Evolutionary conservation across 768 basidiomycete species (phyloP).

Genomic region (Clavulina sp.): DNA sequence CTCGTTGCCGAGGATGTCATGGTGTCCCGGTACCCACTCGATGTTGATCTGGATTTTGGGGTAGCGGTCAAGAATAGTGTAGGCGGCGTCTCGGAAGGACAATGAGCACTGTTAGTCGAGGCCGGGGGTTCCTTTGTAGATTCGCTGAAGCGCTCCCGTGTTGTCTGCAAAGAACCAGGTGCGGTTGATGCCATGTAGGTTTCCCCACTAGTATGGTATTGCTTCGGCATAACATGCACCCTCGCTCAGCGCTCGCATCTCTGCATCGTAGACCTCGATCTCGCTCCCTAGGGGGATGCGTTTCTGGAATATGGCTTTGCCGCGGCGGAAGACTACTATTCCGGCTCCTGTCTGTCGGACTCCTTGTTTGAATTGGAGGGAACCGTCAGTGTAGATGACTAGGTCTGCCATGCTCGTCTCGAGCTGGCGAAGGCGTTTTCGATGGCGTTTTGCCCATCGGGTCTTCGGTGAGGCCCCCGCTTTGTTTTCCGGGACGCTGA

Average conservation of each 20-base stretch:
- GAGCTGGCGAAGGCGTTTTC: not conserved
- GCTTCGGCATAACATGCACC: too few relatives aligned
- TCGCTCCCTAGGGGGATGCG: not conserved
- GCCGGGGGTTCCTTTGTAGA: not conserved
- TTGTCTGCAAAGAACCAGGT: not conserved
- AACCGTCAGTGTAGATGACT: not conserved
- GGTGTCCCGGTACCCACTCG: slow-evolving; percentile 3
- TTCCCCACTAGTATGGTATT: too few relatives aligned
- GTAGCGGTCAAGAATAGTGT: not conserved
- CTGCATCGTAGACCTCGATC: not conserved
- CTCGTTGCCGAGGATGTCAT: slow-evolving; percentile 5
- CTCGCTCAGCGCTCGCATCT: not conserved
- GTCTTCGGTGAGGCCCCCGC: not conserved
- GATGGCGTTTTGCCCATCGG: not conserved
- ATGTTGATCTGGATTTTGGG: not conserved
- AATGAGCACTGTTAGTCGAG: too few relatives aligned
- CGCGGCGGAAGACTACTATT: not conserved
- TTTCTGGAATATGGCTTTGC: not conserved
- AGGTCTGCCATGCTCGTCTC: not conserved
- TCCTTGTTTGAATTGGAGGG: not conserved
- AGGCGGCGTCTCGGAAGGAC: not conserved
- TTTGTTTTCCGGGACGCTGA: not conserved
- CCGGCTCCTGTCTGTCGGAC: not conserved
- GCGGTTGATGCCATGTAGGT: too few relatives aligned
- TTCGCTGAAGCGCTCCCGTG: not conserved